Conservation (phyloP, 805 yeast species). For the Naumovozyma castellii region DNA sequence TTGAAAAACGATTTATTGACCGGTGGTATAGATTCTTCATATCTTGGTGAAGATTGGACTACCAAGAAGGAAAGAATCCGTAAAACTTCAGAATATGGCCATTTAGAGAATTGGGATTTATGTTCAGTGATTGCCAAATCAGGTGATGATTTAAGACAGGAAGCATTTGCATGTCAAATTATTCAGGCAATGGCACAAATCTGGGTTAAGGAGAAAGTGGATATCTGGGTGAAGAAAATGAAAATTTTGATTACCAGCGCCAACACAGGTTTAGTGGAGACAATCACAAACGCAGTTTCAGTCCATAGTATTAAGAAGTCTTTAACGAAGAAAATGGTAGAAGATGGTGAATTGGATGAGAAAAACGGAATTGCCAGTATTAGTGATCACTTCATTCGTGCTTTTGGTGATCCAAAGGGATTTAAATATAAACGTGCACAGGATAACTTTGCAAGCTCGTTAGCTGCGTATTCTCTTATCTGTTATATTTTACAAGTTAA, state of each 20-base stretch:
- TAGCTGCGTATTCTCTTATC: constrained; percentile 87
- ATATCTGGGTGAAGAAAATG: constrained; percentile 90
- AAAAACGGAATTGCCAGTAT: constrained; percentile 61
- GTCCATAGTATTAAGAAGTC: constrained; percentile 93
- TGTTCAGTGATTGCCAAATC: constrained; percentile 94
- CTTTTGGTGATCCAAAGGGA: constrained; percentile 59
- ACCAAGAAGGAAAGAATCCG: constrained; percentile 74
- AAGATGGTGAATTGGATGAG: constrained; percentile 52
- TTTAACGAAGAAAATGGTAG: constrained; percentile 62
- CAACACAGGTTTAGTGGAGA: constrained; percentile 86
- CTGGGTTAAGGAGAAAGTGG: constrained; percentile 63
- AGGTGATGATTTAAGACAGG: constrained; percentile 92
- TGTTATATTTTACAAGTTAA: constrained; percentile 87
- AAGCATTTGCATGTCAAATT: constrained; percentile 93
- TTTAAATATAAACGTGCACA: constrained; percentile 63
- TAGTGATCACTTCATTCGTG: constrained; percentile 65
- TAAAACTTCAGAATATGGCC: constrained; percentile 71
- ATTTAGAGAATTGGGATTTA: constrained; percentile 84
- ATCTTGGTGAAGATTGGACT: constrained; percentile 89
- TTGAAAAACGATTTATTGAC: constrained; percentile 85
- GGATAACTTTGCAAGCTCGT: constrained; percentile 70
- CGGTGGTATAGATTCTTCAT: constrained; percentile 56
- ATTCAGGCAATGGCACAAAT: constrained; percentile 78
- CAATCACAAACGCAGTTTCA: constrained; percentile 89
- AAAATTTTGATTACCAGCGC: constrained; percentile 85